Evolutionary conservation across 176 grass and related monocot species (phyloP).

Genomic region (Carex pumila): DNA sequence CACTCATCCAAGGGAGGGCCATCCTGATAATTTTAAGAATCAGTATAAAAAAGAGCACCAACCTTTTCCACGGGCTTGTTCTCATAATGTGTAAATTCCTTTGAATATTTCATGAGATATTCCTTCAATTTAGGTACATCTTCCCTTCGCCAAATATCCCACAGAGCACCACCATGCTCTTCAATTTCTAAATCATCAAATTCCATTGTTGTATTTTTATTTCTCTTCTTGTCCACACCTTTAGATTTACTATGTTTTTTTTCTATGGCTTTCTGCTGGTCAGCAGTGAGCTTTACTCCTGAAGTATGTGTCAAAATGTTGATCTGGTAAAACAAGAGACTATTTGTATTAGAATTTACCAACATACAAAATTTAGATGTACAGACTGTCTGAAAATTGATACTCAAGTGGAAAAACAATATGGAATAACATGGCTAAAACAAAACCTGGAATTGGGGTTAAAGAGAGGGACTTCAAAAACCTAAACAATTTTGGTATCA

Average conservation of each 20-base stretch:
- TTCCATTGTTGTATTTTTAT: not conserved
- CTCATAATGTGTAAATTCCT: conserved; percentile 58
- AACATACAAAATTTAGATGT: not conserved
- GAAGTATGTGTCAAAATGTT: conserved; percentile 83
- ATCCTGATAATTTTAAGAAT: not conserved
- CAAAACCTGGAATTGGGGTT: no score
- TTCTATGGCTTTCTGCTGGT: conserved; percentile 29
- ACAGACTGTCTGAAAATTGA: not conserved
- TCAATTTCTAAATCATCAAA: conserved; percentile 10
- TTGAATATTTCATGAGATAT: conserved; percentile 60
- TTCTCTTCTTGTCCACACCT: not conserved
- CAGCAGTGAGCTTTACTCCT: conserved; percentile 30
- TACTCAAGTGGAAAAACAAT: not conserved
- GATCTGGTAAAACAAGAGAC: conserved; percentile 32
- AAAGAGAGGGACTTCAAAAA: no score
- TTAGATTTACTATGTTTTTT: conserved; percentile 6
- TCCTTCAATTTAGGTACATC: conserved; percentile 63
- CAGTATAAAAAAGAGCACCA: not conserved
- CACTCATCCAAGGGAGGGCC: not conserved
- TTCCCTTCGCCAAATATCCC: conserved; percentile 83
- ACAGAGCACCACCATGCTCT: conserved; percentile 59
- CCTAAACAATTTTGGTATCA: not conserved
- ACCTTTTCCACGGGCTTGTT: conserved; percentile 53
- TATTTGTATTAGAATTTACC: not conserved
- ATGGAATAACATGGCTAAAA: no score